These are phyloP conservation scores for Colletotrichum sp. DNA, from an alignment of 2,329 filamentous ascomycete genomes.

Conservation along the genomic window DNA sequence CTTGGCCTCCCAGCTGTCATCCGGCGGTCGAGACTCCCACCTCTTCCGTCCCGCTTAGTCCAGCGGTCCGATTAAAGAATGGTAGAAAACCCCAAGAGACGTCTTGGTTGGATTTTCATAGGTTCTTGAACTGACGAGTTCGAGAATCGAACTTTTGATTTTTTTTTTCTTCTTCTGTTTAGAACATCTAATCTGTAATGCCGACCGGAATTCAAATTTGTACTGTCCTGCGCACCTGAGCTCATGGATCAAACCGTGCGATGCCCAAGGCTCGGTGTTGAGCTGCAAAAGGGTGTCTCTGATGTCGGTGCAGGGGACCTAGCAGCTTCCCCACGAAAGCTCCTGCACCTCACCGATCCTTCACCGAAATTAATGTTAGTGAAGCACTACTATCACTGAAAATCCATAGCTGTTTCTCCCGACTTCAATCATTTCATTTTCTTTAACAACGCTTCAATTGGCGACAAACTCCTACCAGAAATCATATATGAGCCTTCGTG, in stretches of 20 bases:
- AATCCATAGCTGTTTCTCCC: background rate
- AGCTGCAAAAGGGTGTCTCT: background rate
- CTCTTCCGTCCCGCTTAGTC: background rate
- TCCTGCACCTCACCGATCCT: background rate
- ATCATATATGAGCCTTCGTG: background rate
- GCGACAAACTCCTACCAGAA: fast-evolving
- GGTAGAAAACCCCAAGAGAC: background rate
- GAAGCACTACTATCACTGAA: background rate
- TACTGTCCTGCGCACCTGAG: background rate
- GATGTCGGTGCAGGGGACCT: background rate
- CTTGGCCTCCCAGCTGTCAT: background rate
- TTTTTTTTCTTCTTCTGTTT: background rate
- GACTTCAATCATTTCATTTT: background rate
- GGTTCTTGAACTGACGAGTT: background rate
- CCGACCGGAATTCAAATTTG: fast-evolving
- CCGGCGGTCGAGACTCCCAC: background rate
- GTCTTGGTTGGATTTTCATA: background rate
- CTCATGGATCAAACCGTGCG: background rate
- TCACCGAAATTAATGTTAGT: background rate
- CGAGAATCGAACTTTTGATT: background rate
- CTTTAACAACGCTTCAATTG: background rate
- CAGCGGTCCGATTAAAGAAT: background rate
- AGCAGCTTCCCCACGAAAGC: background rate
- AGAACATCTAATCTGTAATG: fast-evolving
- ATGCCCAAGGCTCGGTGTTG: background rate